phyloP scores from a whole-genome alignment of 768 basidiomycete genomes.

The Mycena vitilis region DNA sequence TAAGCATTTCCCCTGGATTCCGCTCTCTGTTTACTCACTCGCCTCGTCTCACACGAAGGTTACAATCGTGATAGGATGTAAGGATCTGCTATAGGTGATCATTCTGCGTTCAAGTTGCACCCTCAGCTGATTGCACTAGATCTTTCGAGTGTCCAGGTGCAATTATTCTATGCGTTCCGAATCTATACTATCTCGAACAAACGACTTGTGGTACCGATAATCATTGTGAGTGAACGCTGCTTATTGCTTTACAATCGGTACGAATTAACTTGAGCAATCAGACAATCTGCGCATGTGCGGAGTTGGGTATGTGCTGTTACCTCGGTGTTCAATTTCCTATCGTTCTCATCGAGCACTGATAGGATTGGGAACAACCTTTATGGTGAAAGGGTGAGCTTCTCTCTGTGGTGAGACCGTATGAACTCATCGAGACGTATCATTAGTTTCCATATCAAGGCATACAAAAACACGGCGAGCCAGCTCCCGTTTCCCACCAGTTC shows the following conservation, averaged over 20 bases:
- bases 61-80: not conserved
- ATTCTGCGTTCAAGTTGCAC: too few species aligned
- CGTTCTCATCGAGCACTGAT: constrained; percentile 1
- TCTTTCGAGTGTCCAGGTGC: constrained; percentile 3
- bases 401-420: not conserved
- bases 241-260: not conserved
- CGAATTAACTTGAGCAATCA: constrained; percentile 1
- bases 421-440: not conserved
- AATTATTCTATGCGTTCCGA: constrained; percentile 9
- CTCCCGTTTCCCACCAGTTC: not conserved
- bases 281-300: not conserved
- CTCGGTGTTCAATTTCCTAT: not conserved
- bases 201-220: constrained; percentile 15
- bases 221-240: constrained; percentile 8
- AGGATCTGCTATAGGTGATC: not conserved
- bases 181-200: constrained; percentile 23
- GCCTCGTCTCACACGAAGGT: not conserved
- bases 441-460: constrained; percentile 18
- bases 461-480: not conserved
- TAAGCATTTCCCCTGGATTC: not conserved
- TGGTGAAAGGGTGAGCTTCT: constrained; percentile 13
- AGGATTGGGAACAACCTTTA: constrained; percentile 9
- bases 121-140: constrained; percentile 1
- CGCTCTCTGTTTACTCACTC: too few species aligned
- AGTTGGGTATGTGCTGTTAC: constrained; percentile 4